Evolutionary conservation across 1,284 basidiomycete species (phyloP).

Genomic region (Cryptococcus sp.): DNA sequence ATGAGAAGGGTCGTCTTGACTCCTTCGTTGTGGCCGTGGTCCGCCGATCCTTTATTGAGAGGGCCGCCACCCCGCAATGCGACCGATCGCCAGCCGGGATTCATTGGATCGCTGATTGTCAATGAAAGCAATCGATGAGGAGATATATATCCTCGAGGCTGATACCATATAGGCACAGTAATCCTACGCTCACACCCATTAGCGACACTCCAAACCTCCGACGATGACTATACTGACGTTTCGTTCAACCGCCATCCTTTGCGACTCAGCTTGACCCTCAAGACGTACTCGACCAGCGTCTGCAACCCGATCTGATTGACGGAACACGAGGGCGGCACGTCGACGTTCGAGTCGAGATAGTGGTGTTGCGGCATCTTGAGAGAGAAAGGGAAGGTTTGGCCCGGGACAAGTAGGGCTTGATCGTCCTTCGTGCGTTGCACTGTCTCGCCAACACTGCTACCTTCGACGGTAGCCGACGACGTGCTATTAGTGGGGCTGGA

Average conservation of each 20-base stretch:
- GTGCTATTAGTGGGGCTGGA: not conserved
- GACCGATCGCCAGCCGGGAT: conserved; percentile 43
- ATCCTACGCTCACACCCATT: conserved; percentile 18
- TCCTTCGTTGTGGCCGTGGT: conserved; percentile 9
- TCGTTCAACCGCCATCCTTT: conserved; percentile 41
- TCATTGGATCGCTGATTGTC: conserved; percentile 34
- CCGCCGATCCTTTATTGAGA: conserved; percentile 2
- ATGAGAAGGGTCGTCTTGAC: conserved; percentile 34
- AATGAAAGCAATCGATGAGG: conserved; percentile 33
- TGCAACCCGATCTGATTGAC: conserved; percentile 41
- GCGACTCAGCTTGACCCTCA: conserved; percentile 33
- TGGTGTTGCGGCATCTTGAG: conserved; percentile 36
- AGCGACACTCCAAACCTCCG: not conserved
- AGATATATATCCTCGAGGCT: conserved; percentile 34
- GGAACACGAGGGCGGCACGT: conserved; percentile 34
- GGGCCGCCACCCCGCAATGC: conserved; percentile 33
- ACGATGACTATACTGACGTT: conserved; percentile 25
- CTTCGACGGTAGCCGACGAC: not conserved
- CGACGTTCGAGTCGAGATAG: conserved; percentile 23
- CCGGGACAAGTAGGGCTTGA: conserved; percentile 21
- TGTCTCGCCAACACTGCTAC: not conserved
- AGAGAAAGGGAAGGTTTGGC: conserved; percentile 26
- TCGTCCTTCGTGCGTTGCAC: conserved; percentile 17
- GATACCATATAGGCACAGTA: conserved; percentile 36
- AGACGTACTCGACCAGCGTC: conserved; percentile 34